Evolutionary conservation across 2,329 filamentous ascomycete genomes (phyloP), one percentile per base, ranked within the genome.

Genomic region (Colletotrichum musicola): DNA sequence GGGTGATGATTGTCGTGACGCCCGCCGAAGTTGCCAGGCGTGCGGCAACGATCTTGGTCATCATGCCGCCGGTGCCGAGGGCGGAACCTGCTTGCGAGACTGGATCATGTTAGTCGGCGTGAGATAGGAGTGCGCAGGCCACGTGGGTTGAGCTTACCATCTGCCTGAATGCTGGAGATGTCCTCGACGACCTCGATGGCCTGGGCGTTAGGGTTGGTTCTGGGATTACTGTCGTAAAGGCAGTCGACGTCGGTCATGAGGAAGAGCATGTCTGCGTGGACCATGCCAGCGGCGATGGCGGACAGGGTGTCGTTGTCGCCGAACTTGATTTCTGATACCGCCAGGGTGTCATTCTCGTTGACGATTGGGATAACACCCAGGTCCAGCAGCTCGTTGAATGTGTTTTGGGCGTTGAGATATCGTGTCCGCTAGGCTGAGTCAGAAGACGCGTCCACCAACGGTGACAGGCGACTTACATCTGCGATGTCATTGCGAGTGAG

Each of bases 161-260:
- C 96, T 3, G 93, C 96, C 67, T 92, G 89, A 20, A 99, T 85
- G 4, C 90, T 86, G 0, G 89, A 86, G 69, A 99, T 97, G 76
- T 99, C 94, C 62, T 96, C 91, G 1, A 99, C 94, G 1, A 98
- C 92, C 76, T 97, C 92, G 68, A 99, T 98, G 0, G 96, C 90
- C 75, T 92, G 89, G 9, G 96, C 96, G 75, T 98, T 92, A 0
- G 94, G 90, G 75, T 97, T 86, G 1, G 89, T 91, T 35, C 96
- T 88, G 1, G 96, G 96, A 75, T 99, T 99, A 80, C 95, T 96
- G 80, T 97, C 94, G 80, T 99, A 99, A 13, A 99, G 85, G 77
- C 95, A 98, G 78, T 99, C 96, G 55, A 99, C 96, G 77, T 99
- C 96, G 1, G 96, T 99, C 96, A 99, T 98, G 71, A 99, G 87